A percentile compares a stretch with the other conserved stretches of the same genome.
Evolutionary conservation across 257 asterid genomes (phyloP).

Genomic region (Solanum chiquidenum): DNA sequence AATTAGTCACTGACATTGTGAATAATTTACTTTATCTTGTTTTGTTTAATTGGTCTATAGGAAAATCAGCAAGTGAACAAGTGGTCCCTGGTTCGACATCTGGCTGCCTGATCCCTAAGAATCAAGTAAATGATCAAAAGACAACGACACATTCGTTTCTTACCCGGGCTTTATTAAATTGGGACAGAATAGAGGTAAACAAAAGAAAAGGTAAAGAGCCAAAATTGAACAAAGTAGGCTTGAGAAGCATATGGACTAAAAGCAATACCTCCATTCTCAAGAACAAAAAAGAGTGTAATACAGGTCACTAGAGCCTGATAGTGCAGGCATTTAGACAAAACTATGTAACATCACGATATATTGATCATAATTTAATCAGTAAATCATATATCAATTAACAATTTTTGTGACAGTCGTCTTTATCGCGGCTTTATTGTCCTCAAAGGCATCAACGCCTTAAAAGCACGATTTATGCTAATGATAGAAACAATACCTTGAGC

Average conservation of each 20-base stretch:
- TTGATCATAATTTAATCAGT: neutral
- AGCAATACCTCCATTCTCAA: neutral
- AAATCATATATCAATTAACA: neutral
- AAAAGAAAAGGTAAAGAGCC: neutral
- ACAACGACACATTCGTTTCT: neutral
- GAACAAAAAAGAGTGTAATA: neutral
- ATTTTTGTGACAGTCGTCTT: neutral
- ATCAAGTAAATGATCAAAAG: neutral
- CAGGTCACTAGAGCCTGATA: neutral
- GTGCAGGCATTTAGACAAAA: neutral
- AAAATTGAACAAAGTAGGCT: neutral
- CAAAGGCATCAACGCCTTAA: neutral
- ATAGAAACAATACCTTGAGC: slow-evolving; percentile 47
- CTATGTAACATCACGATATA: neutral
- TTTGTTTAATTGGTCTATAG: neutral
- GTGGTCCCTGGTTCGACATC: slow-evolving; percentile 44
- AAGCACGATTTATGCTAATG: neutral
- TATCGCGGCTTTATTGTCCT: neutral
- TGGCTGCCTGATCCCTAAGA: neutral
- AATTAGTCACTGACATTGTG: neutral
- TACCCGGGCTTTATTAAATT: neutral
- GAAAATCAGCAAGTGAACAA: slow-evolving; percentile 19
- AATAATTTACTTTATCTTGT: neutral
- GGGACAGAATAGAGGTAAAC: neutral
- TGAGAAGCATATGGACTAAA: neutral